Evolutionary conservation across 371 early-diverging fungal species (phyloP).

Genomic region (Mortierella sp.): DNA sequence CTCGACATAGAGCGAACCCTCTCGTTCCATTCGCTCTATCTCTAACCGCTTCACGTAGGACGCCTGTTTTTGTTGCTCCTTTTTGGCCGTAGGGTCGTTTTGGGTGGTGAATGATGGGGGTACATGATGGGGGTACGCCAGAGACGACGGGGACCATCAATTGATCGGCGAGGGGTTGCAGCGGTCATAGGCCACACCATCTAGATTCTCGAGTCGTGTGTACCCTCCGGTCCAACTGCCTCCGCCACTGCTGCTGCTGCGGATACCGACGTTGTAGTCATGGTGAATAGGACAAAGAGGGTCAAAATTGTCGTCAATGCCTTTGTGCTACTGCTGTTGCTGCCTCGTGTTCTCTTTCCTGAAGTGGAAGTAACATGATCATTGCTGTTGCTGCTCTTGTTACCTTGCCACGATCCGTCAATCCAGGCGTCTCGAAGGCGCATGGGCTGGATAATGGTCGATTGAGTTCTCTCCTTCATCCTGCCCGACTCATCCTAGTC

Average conservation of each 20-base stretch:
- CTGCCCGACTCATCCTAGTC: not conserved
- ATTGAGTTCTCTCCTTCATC: not conserved
- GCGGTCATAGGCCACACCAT: conserved; percentile 19
- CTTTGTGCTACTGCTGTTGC: not conserved
- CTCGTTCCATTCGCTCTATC: conserved; percentile 4
- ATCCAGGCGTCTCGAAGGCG: too few relatives aligned
- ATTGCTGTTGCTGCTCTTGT: not conserved
- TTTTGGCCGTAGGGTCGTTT: not conserved
- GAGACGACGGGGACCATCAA: conserved; percentile 29
- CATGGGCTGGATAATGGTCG: too few relatives aligned
- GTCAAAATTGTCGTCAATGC: not conserved
- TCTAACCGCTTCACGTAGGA: conserved; percentile 28
- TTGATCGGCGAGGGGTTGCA: conserved; percentile 18
- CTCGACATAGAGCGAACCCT: conserved; percentile 38
- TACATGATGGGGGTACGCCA: conserved; percentile 29
- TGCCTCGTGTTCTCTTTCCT: not conserved
- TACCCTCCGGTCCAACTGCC: not conserved
- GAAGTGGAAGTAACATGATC: not conserved
- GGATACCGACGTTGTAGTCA: not conserved
- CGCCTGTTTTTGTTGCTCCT: conserved; percentile 11
- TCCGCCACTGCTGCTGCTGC: not conserved
- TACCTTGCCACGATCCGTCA: too few relatives aligned
- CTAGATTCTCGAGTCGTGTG: not conserved
- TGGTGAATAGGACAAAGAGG: not conserved
- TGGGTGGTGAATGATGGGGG: not conserved